Base-by-base conservation (phyloP, 805 yeast species). In the Starmerella bombi region DNA sequence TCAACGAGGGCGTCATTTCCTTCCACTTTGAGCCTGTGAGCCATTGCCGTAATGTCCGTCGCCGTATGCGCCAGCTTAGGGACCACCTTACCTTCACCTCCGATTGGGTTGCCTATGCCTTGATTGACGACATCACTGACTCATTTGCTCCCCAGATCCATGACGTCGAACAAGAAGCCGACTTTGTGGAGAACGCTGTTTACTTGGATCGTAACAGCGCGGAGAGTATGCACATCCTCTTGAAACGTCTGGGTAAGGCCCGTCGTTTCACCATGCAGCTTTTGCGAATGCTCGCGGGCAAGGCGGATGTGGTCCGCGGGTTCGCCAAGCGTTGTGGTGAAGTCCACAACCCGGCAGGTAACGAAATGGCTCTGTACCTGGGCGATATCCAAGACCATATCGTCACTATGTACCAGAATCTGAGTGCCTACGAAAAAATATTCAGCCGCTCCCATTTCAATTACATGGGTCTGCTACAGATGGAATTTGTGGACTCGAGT, bases 361-460 rank as follows among this genome's bases (percentile, higher is more conserved):
- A 80, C 21, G 96, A 88, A 54, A 86, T 86, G 61, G 94, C 93
- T 0, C 67, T 86, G 48, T 88, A 83, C 59, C 63, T 86, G 46
- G 95, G 95, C 42, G 97, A 86, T 73, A 86, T 86, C 57, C 95
- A 85, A 63, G 96, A 86, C 69, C 97, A 86, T 71, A 80, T 88
- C 54, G 77, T 86, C 43, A 88, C 97, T 15, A 88, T 88, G 96
- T 80, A 75, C 61, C 95, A 85, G 63, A 86, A 84, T 55, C 69
- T 88, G 57, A 61, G 78, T 32, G 81, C 93, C 3, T 86, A 84
- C 57, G 98, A 88, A 58, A 86, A 86, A 69, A 88, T 88, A 53
- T 80, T 88, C 57, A 77, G 93, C 34, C 72, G 96, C 51, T 79
- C 93, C 1, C 96, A 88, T 59, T 71, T 94, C 15, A 88, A 86